Evolutionary conservation across 2,329 filamentous ascomycete species (phyloP).

Genomic region (Fusarium burgessii): DNA sequence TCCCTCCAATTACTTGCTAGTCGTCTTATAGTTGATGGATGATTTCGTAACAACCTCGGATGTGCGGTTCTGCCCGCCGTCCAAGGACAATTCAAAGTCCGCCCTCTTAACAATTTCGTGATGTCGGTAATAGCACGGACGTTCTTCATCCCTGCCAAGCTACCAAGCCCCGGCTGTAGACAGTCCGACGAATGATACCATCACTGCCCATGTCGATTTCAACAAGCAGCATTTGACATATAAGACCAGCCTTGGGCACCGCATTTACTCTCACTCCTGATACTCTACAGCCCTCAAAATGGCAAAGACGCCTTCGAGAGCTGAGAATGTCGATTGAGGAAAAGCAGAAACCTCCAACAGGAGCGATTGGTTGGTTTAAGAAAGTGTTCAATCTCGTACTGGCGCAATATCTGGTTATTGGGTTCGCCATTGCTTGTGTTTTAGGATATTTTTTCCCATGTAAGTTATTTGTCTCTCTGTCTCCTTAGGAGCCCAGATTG

Average conservation of each 20-base stretch:
- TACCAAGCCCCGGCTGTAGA: constrained; percentile 16
- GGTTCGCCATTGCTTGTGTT: constrained; percentile 66
- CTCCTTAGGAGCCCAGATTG: not conserved
- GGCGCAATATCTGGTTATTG: constrained; percentile 75
- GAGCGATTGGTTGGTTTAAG: constrained; percentile 27
- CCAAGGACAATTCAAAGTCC: constrained; percentile 37
- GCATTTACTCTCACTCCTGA: not conserved
- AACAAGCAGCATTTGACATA: not conserved
- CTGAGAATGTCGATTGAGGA: constrained; percentile 35
- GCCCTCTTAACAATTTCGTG: constrained; percentile 15
- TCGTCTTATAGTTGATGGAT: not conserved
- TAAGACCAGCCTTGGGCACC: not conserved
- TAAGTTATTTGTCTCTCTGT: constrained; percentile 44
- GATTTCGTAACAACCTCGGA: not conserved
- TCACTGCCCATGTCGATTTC: not conserved
- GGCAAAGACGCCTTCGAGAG: not conserved
- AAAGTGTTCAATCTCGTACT: constrained; percentile 53
- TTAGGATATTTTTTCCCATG: constrained; percentile 59
- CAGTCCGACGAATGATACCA: constrained; percentile 20
- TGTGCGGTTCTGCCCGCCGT: not conserved
- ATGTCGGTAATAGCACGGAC: constrained; percentile 43
- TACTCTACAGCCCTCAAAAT: constrained; percentile 1
- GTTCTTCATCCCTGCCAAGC: constrained; percentile 12
- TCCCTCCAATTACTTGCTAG: not conserved
- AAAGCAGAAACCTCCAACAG: constrained; percentile 15